These are phyloP conservation scores for Saturnispora sekii DNA, from an alignment of 805 yeast species.

Conservation along the genomic window DNA sequence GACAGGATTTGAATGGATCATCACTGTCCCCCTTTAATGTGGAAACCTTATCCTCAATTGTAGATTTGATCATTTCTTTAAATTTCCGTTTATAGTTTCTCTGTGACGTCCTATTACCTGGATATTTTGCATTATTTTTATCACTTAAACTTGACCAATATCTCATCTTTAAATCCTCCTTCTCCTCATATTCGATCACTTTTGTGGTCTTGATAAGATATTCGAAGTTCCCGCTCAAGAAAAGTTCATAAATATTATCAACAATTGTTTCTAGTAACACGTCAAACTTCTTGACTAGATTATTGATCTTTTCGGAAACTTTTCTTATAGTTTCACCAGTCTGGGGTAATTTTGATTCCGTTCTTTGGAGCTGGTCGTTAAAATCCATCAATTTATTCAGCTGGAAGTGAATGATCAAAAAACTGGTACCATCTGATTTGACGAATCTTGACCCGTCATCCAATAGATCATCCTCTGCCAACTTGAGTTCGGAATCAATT, in stretches of 20 bases:
- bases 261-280: conserved; percentile 54
- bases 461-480: conserved; percentile 8
- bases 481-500: conserved; percentile 36
- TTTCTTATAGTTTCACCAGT: conserved; percentile 54
- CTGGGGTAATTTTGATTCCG: conserved; percentile 38
- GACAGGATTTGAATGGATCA: conserved; percentile 7
- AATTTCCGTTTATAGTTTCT: conserved; percentile 59
- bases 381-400: conserved; percentile 68
- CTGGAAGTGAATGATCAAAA: conserved; percentile 60
- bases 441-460: conserved; percentile 16
- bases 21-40: conserved; percentile 1
- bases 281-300: conserved; percentile 50
- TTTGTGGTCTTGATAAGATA: conserved; percentile 65
- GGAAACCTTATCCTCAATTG: conserved; percentile 57
- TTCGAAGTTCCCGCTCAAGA: conserved; percentile 57
- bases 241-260: conserved; percentile 52
- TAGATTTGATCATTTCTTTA: conserved; percentile 44
- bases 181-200: conserved; percentile 70
- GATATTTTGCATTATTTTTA: conserved; percentile 21
- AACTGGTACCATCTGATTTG: conserved; percentile 35
- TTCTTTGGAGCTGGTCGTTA: conserved; percentile 61
- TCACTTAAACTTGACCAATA: conserved; percentile 16
- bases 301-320: conserved; percentile 41
- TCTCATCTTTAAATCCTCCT: conserved; percentile 55
- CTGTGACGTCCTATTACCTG: conserved; percentile 28